Percentiles rank a stretch among this genome's conserved stretches.
phyloP scores from a whole-genome alignment of 345 rosid genomes.

The Eucalyptus marginata region DNA sequence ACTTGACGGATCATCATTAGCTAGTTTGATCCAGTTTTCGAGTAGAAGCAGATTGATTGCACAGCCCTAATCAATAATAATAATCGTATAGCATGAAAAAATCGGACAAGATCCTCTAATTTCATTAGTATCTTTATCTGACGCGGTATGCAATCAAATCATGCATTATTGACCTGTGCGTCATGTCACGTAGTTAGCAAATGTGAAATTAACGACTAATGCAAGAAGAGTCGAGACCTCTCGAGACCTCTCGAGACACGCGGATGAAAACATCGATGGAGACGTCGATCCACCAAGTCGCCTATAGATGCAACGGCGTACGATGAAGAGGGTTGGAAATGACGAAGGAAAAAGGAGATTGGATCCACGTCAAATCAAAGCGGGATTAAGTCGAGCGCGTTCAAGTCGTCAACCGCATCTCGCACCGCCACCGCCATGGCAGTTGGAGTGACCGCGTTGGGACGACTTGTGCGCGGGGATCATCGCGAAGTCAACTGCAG shows the following conservation, averaged over 20 bases:
- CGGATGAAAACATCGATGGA: neutral
- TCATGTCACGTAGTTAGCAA: accelerated
- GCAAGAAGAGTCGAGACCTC: neutral
- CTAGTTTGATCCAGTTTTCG: accelerated
- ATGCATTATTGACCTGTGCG: accelerated
- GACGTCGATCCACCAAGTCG: neutral
- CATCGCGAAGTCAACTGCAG: neutral
- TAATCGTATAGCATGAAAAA: neutral
- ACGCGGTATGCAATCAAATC: accelerated
- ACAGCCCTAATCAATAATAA: neutral
- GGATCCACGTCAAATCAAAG: neutral
- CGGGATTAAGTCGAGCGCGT: neutral
- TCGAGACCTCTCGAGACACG: neutral
- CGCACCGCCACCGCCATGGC: neutral
- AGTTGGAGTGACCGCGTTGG: neutral
- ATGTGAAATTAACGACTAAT: neutral
- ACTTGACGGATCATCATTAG: too few species aligned
- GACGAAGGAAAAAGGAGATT: neutral
- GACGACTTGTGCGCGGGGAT: neutral
- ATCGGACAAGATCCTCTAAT: accelerated
- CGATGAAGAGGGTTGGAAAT: neutral
- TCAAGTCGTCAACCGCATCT: neutral
- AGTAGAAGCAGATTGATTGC: neutral
- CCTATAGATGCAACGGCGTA: neutral
- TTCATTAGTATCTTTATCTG: accelerated